phyloP scores from a whole-genome alignment of 345 rosid species.

The Cardamine chenopodiifolia region DNA sequence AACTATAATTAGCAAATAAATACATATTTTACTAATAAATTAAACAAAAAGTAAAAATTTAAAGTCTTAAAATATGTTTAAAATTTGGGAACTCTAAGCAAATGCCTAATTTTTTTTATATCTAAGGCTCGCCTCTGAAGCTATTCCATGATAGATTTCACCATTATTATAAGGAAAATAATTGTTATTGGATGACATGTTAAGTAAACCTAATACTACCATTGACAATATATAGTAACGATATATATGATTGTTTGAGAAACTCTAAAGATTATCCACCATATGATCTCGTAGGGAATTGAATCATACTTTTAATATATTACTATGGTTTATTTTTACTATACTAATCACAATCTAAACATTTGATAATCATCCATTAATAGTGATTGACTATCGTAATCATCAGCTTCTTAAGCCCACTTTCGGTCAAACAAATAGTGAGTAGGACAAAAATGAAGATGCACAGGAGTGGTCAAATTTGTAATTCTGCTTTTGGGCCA shows the following conservation, averaged over 20 bases:
- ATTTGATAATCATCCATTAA: background rate
- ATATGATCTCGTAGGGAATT: background rate
- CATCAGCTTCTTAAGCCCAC: background rate
- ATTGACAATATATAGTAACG: background rate
- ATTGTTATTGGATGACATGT: background rate
- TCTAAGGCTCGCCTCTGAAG: background rate
- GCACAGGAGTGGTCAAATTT: conserved; percentile 26
- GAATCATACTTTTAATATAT: background rate
- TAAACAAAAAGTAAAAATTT: too few relatives aligned
- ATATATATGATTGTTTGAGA: conserved; percentile 13
- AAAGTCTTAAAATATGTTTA: too few relatives aligned
- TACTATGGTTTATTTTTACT: background rate
- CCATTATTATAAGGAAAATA: background rate
- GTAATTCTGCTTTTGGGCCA: conserved; percentile 19
- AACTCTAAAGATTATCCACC: conserved; percentile 6
- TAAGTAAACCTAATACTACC: conserved; percentile 23
- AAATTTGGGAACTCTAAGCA: too few relatives aligned
- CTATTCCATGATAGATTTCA: conserved; percentile 6
- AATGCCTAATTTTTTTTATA: too few relatives aligned
- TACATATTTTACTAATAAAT: too few relatives aligned
- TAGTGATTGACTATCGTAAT: background rate
- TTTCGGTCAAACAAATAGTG: conserved; percentile 21
- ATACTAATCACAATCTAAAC: background rate
- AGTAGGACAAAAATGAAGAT: conserved; percentile 17
- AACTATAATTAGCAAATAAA: too few relatives aligned